Evolutionary conservation across 2,329 filamentous ascomycete genomes (phyloP), one percentile per base, ranked within the genome.

Genomic region (Penicillium thymicola): DNA sequence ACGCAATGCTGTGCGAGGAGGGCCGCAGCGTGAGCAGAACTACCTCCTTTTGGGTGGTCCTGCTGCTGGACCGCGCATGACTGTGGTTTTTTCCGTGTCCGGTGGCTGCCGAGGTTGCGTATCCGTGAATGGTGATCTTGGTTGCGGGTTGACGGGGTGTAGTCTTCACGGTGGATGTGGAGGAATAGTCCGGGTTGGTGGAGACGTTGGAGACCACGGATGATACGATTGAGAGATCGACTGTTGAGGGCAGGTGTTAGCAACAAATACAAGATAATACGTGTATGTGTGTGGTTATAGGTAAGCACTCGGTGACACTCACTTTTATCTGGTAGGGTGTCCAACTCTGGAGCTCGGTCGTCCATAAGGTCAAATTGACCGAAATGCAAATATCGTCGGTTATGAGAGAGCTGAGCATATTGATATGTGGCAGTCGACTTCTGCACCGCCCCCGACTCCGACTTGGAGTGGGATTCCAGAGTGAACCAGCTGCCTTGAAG

Each of bases 141-240:
- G 92, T 96, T 7, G 75, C 76, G n/a, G 74, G 71, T 37, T 68
- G 64, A 38, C 72, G 73, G n/a, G 71, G 65, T 18, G 68, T 60
- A 48, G 72, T 72, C 59, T 81, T 81, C 30, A 80, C 72, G 4
- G 79, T 81, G 51, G 76, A 77, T 45, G 77, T 75, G 42, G 76
- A 79, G 30, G 77, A 75, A 38, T 77, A 68, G 42, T 81, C 77
- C 41, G 82, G 81, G 34, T 84, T 80, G 8, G 88, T 85, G 34
- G 89, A 91, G 53, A 97, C 89, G 69, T 97, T 97, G 63, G 92
- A 96, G 58, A 95, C 90, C 9, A 99, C 93, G 0, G 91, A 96
- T 63, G 90, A 96, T 69, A 97, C 90, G 54, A 85, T 88, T 61
- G 86, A 86, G 42, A 97, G 82, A 73, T 97, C 93, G 61, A 97